A percentile compares a stretch with the other conserved stretches of the same genome.
Evolutionary conservation across 2,329 filamentous ascomycete genomes (phyloP).

Genomic region (Cladosporium velox): DNA sequence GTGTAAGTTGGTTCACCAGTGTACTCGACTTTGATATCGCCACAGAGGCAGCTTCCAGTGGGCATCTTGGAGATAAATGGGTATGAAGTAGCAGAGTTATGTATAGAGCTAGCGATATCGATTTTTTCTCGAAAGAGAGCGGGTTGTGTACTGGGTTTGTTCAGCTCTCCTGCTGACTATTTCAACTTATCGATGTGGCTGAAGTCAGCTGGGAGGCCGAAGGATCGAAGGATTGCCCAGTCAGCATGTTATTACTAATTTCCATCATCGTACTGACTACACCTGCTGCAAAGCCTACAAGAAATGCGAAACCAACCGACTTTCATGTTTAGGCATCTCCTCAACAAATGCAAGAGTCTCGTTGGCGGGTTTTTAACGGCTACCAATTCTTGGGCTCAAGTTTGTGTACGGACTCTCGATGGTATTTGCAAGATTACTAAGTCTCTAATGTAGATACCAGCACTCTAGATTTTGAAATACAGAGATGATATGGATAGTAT

Average conservation of each 20-base stretch:
- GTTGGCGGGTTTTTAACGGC: not conserved
- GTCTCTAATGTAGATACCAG: no score
- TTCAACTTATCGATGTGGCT: not conserved
- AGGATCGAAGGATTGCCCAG: slow-evolving; percentile 1
- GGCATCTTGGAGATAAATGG: not conserved
- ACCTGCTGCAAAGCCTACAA: not conserved
- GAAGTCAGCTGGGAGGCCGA: not conserved
- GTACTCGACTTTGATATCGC: not conserved
- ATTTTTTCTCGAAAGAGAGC: not conserved
- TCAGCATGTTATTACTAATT: not conserved
- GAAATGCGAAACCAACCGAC: no score
- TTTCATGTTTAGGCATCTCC: not conserved
- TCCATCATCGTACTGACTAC: no score
- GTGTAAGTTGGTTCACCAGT: not conserved
- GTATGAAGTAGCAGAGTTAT: not conserved
- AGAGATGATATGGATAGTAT: no score
- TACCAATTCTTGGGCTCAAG: no score
- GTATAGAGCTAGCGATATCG: not conserved
- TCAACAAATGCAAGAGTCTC: not conserved
- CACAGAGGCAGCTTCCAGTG: not conserved
- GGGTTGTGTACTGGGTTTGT: not conserved
- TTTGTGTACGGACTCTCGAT: no score
- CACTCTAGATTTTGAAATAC: no score
- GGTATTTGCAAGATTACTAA: no score
- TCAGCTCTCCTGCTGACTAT: not conserved